Conservation (phyloP, 371 early-diverging fungal species). For the Rhizopus microsporus region DNA sequence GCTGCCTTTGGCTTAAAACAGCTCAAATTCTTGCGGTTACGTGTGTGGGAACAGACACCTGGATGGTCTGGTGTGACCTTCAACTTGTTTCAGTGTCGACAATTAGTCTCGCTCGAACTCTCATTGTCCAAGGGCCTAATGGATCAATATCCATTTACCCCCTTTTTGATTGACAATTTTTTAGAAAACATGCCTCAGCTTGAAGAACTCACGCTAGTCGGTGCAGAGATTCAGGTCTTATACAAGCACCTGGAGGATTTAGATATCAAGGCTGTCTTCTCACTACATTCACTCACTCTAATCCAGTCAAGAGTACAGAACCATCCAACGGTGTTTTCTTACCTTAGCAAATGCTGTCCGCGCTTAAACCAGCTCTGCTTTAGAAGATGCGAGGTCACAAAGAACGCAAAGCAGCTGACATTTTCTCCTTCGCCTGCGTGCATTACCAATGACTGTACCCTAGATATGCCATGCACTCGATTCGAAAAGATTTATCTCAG, state of each 20-base stretch:
- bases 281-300: conserved; percentile 5
- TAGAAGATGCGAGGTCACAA: conserved; percentile 4
- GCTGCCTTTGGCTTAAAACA: conserved; percentile 6
- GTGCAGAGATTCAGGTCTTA: conserved; percentile 18
- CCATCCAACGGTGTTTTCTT: conserved; percentile 8
- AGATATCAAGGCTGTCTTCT: neutral
- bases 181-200: conserved; percentile 11
- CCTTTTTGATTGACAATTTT: conserved; percentile 21
- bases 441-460: neutral
- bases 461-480: neutral
- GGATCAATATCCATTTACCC: conserved; percentile 21
- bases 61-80: conserved; percentile 19
- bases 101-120: conserved; percentile 13
- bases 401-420: neutral
- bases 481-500: conserved; percentile 6
- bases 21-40: conserved; percentile 6
- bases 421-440: neutral
- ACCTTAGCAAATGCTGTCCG: conserved; percentile 17
- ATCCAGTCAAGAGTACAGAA: conserved; percentile 13
- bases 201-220: conserved; percentile 8
- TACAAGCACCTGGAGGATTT: conserved; percentile 6
- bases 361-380: neutral
- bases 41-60: conserved; percentile 23
- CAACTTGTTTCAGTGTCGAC: conserved; percentile 17
- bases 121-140: conserved; percentile 13